These are phyloP conservation scores for Yarrowia sp. DNA, from an alignment of 805 yeast genomes.

Conservation along the genomic window DNA sequence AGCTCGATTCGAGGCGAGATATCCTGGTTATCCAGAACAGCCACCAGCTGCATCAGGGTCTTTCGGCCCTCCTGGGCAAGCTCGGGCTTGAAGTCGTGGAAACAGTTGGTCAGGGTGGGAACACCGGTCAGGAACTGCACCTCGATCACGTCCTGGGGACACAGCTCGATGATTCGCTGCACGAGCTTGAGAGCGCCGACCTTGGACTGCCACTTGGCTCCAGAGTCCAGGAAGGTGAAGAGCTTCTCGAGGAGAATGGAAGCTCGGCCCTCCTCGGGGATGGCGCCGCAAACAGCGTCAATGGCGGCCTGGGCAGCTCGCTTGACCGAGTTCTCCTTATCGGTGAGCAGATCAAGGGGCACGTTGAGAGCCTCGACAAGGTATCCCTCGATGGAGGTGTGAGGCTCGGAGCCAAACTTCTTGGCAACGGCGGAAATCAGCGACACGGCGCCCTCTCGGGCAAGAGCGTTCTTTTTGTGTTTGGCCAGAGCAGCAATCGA, in stretches of 20 bases:
- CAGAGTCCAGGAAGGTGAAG: conserved; percentile 68
- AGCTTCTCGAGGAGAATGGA: conserved; percentile 70
- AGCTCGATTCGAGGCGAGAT: conserved; percentile 82
- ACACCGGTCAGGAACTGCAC: conserved; percentile 76
- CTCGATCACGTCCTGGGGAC: conserved; percentile 86
- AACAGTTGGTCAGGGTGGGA: conserved; percentile 84
- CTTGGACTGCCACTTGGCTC: conserved; percentile 95
- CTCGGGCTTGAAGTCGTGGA: conserved; percentile 97
- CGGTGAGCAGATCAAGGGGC: conserved; percentile 77
- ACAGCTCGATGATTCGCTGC: conserved; percentile 76
- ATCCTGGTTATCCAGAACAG: conserved; percentile 90
- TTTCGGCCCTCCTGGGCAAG: conserved; percentile 83
- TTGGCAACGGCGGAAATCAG: conserved; percentile 65
- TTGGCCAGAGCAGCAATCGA: conserved; percentile 70
- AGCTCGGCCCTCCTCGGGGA: conserved; percentile 79
- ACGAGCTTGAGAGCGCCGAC: conserved; percentile 75
- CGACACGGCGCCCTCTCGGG: conserved; percentile 78
- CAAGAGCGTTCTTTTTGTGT: conserved; percentile 72
- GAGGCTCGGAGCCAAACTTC: conserved; percentile 62
- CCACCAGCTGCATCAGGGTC: conserved; percentile 73
- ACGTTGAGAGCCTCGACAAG: conserved; percentile 66
- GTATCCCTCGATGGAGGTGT: conserved; percentile 75
- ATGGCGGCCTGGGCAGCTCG: conserved; percentile 84
- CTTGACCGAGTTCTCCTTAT: conserved; percentile 85
- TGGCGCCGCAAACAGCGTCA: conserved; percentile 71